Percentiles rank a stretch among this genome's conserved stretches.
phyloP scores from a whole-genome alignment of 2,329 filamentous ascomycete genomes.

The Paracamarosporium sp. region DNA sequence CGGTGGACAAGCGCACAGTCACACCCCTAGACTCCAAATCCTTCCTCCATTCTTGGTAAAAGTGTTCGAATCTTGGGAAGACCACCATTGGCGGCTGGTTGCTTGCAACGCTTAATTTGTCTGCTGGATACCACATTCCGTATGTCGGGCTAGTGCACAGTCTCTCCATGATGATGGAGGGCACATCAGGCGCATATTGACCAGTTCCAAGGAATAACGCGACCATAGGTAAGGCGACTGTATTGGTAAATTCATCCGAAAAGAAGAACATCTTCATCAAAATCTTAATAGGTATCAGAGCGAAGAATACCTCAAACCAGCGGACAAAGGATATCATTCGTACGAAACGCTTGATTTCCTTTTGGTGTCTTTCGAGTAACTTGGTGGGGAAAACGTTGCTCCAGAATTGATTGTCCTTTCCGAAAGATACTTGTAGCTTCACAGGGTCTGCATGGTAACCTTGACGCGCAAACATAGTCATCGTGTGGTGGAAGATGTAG shows the following conservation, averaged over 20 bases:
- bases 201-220: conserved; percentile 77
- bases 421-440: conserved; percentile 68
- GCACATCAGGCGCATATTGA: conserved; percentile 76
- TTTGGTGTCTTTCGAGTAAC: conserved; percentile 61
- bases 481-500: conserved; percentile 72
- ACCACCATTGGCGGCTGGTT: conserved; percentile 66
- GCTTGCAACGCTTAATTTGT: conserved; percentile 55
- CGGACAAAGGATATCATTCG: conserved; percentile 64
- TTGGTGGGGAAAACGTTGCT: conserved; percentile 69
- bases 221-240: conserved; percentile 74
- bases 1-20: conserved; percentile 62
- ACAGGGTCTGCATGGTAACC: conserved; percentile 64
- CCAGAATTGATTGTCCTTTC: conserved; percentile 69
- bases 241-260: conserved; percentile 72
- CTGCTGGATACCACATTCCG: conserved; percentile 64
- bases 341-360: conserved; percentile 63
- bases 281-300: conserved; percentile 66
- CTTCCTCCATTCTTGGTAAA: conserved; percentile 66
- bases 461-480: conserved; percentile 68
- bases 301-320: conserved; percentile 66
- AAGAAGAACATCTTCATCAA: conserved; percentile 74
- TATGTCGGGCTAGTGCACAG: conserved; percentile 61
- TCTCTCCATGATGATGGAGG: conserved; percentile 68
- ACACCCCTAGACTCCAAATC: conserved; percentile 63
- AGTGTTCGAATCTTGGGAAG: conserved; percentile 67